These are phyloP conservation scores for Kwoniella sp. DNA, from an alignment of 768 basidiomycete species.

Conservation along the genomic window DNA sequence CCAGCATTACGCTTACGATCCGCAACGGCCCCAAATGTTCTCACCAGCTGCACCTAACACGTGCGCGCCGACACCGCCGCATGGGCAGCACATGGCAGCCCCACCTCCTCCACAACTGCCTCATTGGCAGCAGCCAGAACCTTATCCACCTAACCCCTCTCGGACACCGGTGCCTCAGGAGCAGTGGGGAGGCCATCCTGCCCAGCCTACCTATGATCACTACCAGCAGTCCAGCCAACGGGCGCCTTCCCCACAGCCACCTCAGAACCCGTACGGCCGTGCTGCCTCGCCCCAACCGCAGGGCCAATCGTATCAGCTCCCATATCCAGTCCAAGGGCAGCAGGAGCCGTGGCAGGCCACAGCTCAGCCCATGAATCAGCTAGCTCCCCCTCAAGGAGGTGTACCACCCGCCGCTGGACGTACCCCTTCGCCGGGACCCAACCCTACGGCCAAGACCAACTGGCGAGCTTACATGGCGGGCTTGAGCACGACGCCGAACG, in stretches of 20 bases:
- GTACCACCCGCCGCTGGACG: no score
- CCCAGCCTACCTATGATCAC: no score
- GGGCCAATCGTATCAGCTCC: background rate
- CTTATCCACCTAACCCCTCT: no score
- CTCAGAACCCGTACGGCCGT: conserved; percentile 1
- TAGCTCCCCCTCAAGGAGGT: no score
- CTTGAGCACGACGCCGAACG: conserved; percentile 8
- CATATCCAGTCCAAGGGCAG: conserved; percentile 3
- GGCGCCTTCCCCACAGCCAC: conserved; percentile 7
- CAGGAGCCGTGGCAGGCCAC: conserved; percentile 2
- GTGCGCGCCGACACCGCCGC: conserved; percentile 16
- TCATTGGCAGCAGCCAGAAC: no score
- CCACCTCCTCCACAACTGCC: no score
- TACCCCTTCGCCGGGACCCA: conserved; percentile 4
- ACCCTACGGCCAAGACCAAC: conserved; percentile 10
- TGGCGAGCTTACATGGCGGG: conserved; percentile 40
- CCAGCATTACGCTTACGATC: background rate
- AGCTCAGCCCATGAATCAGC: background rate
- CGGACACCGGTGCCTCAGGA: no score
- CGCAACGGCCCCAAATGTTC: conserved; percentile 2
- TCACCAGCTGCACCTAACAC: no score
- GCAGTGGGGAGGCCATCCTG: no score
- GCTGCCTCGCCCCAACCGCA: conserved; percentile 10
- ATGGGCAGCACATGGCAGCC: no score
- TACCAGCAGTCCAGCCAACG: no score